Evolutionary conservation across 2,329 filamentous ascomycete genomes (phyloP).

Genomic region (Trichoderma brevicompactum): DNA sequence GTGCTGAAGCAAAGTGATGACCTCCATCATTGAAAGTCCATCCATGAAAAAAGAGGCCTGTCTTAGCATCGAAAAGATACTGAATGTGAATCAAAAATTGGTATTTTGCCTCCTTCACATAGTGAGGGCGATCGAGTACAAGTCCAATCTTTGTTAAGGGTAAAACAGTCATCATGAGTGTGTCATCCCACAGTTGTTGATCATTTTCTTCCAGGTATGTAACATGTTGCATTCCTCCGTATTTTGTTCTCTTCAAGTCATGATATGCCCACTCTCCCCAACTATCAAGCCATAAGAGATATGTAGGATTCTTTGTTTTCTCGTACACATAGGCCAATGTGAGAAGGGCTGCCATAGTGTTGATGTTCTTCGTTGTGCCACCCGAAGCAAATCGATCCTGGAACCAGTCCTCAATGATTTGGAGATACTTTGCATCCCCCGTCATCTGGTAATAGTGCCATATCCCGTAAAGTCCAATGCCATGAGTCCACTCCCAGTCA

Average conservation of each 20-base stretch:
- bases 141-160: constrained; percentile 18
- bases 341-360: constrained; percentile 22
- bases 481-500: constrained; percentile 25
- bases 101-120: constrained; percentile 15
- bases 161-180: constrained; percentile 21
- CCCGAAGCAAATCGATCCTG: not conserved
- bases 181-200: constrained; percentile 21
- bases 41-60: constrained; percentile 21
- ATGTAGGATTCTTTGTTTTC: constrained; percentile 11
- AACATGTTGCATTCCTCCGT: constrained; percentile 23
- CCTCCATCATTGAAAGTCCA: constrained; percentile 20
- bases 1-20: constrained; percentile 15
- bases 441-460: constrained; percentile 22
- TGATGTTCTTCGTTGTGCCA: constrained; percentile 21
- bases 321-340: constrained; percentile 17
- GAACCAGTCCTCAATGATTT: constrained; percentile 25
- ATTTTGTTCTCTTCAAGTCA: constrained; percentile 20
- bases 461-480: constrained; percentile 21
- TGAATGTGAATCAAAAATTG: constrained; percentile 20
- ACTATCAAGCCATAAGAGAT: constrained; percentile 18
- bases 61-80: constrained; percentile 17
- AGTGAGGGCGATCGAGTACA: constrained; percentile 13
- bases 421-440: constrained; percentile 3
- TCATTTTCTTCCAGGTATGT: constrained; percentile 25
- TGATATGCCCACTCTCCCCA: constrained; percentile 24